Percentiles rank a stretch among this genome's conserved stretches.
Evolutionary conservation across 768 basidiomycete species (phyloP).

Genomic region (Phaffia tasmanica): DNA sequence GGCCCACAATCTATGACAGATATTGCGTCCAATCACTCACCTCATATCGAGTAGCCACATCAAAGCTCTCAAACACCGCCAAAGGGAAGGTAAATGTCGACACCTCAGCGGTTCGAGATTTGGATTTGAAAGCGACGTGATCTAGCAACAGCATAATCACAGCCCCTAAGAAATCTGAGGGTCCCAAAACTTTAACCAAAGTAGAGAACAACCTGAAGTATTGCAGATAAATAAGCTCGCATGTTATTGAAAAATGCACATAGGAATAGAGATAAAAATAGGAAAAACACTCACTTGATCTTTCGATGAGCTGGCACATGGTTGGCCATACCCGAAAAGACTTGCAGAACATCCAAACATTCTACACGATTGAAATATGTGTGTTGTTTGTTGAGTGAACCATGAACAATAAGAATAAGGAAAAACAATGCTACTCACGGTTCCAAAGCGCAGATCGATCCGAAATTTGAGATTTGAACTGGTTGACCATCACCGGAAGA

Average conservation of each 20-base stretch:
- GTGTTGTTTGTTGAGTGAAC: conserved; percentile 2
- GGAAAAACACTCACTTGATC: conserved; percentile 54
- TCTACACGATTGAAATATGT: conserved; percentile 29
- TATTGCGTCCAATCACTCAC: conserved; percentile 10
- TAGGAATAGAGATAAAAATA: neutral
- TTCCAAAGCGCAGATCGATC: conserved; percentile 53
- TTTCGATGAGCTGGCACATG: conserved; percentile 90
- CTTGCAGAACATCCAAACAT: conserved; percentile 68
- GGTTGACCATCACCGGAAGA: conserved; percentile 81
- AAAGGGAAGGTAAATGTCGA: conserved; percentile 60
- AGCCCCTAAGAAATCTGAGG: conserved; percentile 67
- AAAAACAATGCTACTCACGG: conserved; percentile 33
- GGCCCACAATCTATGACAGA: neutral
- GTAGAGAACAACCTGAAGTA: conserved; percentile 69
- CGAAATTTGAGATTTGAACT: conserved; percentile 52
- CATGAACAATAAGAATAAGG: neutral
- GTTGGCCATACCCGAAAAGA: conserved; percentile 85
- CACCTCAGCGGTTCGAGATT: conserved; percentile 47
- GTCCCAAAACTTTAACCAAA: conserved; percentile 68
- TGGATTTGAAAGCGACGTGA: conserved; percentile 52
- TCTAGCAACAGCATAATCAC: conserved; percentile 76
- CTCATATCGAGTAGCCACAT: conserved; percentile 29
- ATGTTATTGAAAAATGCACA: neutral
- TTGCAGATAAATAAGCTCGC: neutral
- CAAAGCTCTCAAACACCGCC: conserved; percentile 41